Evolutionary conservation across 306 rosid genomes (phyloP).

Genomic region (Cyclanthera cordifolia): DNA sequence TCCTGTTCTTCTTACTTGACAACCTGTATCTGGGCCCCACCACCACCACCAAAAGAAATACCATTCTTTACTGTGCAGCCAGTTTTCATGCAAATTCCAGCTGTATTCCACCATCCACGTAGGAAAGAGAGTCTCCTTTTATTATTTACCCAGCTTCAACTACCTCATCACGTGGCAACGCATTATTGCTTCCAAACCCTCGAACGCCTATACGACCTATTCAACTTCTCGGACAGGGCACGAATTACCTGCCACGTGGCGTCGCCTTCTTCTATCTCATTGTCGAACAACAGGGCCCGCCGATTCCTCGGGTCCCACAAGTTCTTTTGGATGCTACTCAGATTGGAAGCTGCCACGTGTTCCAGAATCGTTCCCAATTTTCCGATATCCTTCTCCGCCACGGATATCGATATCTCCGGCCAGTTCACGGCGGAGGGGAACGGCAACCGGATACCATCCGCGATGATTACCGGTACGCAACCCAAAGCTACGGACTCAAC

Average conservation of each 20-base stretch:
- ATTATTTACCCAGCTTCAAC: not conserved
- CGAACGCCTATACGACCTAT: constrained; percentile 33
- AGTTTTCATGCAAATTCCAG: constrained; percentile 21
- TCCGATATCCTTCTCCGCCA: constrained; percentile 68
- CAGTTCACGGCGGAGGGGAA: constrained; percentile 47
- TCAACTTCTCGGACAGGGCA: constrained; percentile 34
- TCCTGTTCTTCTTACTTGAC: too few species aligned
- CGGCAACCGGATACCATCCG: constrained; percentile 71
- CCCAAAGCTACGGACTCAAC: constrained; percentile 79
- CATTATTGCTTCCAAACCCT: constrained; percentile 34
- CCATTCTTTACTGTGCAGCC: too few species aligned
- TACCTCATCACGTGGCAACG: constrained; percentile 10
- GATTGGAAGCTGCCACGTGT: constrained; percentile 69
- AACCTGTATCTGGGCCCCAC: constrained; percentile 29
- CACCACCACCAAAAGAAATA: too few species aligned
- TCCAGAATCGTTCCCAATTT: constrained; percentile 47
- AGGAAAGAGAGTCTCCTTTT: not conserved
- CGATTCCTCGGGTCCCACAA: constrained; percentile 46
- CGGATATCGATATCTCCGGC: constrained; percentile 67
- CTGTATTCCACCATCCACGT: constrained; percentile 41
- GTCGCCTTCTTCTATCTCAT: constrained; percentile 46
- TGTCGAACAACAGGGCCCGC: constrained; percentile 51
- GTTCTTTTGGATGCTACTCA: constrained; percentile 45
- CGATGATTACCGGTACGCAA: constrained; percentile 81
- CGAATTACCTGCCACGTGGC: constrained; percentile 81